A percentile compares a stretch with the other conserved stretches of the same genome.
Conservation (phyloP, 192 early-diverging fungal genomes). For the Coemansia sp. region DNA sequence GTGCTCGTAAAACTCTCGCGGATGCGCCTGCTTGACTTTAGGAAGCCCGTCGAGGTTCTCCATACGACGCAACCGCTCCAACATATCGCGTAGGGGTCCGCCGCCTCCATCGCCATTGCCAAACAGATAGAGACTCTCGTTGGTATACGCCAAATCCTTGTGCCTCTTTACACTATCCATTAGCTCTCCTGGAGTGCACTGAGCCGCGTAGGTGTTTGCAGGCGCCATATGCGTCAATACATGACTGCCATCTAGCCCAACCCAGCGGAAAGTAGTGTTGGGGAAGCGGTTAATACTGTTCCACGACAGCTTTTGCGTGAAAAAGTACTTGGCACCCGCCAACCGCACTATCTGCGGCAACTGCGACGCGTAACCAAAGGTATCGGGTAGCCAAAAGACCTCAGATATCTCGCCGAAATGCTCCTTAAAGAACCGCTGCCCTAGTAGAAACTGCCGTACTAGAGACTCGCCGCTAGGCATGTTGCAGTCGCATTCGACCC, state of each 20-base stretch:
- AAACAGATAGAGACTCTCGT: conserved; percentile 82
- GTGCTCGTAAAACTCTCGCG: conserved; percentile 80
- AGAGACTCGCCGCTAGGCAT: conserved; percentile 92
- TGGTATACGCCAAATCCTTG: conserved; percentile 82
- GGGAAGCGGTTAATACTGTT: conserved; percentile 99
- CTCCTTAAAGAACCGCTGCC: conserved; percentile 84
- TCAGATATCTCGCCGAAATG: conserved; percentile 69
- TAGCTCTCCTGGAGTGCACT: conserved; percentile 65
- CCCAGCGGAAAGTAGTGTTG: conserved; percentile 93
- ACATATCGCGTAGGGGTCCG: conserved; percentile 78
- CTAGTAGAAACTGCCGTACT: conserved; percentile 90
- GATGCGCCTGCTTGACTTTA: conserved; percentile 72
- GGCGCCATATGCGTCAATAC: conserved; percentile 89
- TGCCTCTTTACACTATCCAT: conserved; percentile 76
- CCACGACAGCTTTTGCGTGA: conserved; percentile 98
- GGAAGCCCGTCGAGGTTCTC: conserved; percentile 73
- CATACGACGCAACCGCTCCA: conserved; percentile 81
- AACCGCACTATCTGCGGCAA: conserved; percentile 87
- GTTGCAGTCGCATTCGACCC: conserved; percentile 99
- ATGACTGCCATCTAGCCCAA: conserved; percentile 80
- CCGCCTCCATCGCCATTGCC: conserved; percentile 99
- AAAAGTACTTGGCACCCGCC: conserved; percentile 87
- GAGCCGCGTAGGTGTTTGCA: conserved; percentile 80
- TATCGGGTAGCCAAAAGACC: conserved; percentile 93
- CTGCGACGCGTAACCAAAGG: conserved; percentile 88